These are phyloP conservation scores for Usnea hakonensis DNA, from an alignment of 495 filamentous ascomycete species.

Conservation along the genomic window DNA sequence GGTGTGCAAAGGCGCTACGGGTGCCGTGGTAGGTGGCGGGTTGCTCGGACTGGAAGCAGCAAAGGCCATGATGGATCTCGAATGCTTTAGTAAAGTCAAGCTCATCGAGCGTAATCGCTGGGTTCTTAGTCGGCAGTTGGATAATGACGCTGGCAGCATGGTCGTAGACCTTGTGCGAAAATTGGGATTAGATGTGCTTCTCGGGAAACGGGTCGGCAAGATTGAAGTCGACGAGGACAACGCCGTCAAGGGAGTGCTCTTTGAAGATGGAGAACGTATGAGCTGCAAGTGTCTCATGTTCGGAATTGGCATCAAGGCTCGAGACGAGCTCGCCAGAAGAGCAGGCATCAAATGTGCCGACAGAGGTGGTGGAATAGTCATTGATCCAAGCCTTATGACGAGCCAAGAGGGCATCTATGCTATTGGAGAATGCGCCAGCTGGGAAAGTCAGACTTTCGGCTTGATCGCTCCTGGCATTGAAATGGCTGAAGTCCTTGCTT, in stretches of 20 bases:
- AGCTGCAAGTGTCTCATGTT: constrained; percentile 83
- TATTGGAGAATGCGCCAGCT: constrained; percentile 90
- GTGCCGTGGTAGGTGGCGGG: constrained; percentile 84
- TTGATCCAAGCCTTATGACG: constrained; percentile 61
- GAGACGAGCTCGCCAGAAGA: constrained; percentile 69
- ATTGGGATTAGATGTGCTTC: constrained; percentile 77
- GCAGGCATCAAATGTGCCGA: constrained; percentile 68
- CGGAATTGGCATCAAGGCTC: constrained; percentile 79
- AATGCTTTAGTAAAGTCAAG: constrained; percentile 68
- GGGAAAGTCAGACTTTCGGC: constrained; percentile 88
- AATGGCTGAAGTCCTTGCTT: constrained; percentile 94
- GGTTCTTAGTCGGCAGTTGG: constrained; percentile 81
- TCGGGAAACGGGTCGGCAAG: constrained; percentile 66
- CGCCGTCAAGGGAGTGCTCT: constrained; percentile 64
- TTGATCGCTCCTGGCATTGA: constrained; percentile 91
- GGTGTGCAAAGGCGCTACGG: constrained; percentile 57
- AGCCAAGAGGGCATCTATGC: constrained; percentile 73
- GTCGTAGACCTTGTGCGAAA: constrained; percentile 76
- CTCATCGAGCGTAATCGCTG: constrained; percentile 85
- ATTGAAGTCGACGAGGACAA: constrained; percentile 63
- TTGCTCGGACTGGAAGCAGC: constrained; percentile 87
- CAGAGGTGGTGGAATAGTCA: constrained; percentile 69
- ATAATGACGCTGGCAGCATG: constrained; percentile 73
- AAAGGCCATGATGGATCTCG: constrained; percentile 88
- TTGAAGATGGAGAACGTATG: constrained; percentile 80